phyloP scores from a whole-genome alignment of 495 filamentous ascomycete genomes.

The Choiromyces venosus region DNA sequence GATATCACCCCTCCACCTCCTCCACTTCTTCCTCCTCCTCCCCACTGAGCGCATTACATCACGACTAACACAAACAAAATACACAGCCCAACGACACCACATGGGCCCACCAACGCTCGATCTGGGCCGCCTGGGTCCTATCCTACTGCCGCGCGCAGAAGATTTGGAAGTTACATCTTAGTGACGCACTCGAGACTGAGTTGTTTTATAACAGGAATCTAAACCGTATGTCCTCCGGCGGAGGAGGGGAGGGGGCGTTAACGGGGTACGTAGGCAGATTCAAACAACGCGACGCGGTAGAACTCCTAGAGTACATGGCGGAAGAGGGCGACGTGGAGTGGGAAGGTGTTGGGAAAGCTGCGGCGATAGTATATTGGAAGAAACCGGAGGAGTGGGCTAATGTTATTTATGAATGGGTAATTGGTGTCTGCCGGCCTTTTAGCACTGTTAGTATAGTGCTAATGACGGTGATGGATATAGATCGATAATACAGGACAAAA shows the following conservation, averaged over 20 bases:
- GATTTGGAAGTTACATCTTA: slow-evolving; percentile 63
- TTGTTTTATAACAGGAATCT: slow-evolving; percentile 55
- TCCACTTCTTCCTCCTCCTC: neutral
- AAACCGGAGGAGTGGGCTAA: slow-evolving; percentile 70
- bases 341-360: slow-evolving; percentile 44
- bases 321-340: slow-evolving; percentile 49
- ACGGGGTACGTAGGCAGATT: slow-evolving; percentile 48
- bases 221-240: slow-evolving; percentile 20
- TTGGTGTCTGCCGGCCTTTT: slow-evolving; percentile 30
- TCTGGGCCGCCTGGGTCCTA: slow-evolving; percentile 82
- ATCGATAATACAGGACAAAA: slow-evolving; percentile 70
- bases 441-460: slow-evolving; percentile 1
- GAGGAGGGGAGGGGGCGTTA: neutral
- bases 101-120: slow-evolving; percentile 66
- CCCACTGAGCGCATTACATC: neutral
- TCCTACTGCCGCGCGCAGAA: slow-evolving; percentile 73
- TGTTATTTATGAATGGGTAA: slow-evolving; percentile 56
- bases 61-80: slow-evolving; percentile 18
- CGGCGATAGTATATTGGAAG: slow-evolving; percentile 64
- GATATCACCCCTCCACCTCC: slow-evolving; percentile 36
- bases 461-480: slow-evolving; percentile 44
- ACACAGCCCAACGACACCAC: slow-evolving; percentile 70
- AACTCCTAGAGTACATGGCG: slow-evolving; percentile 68
- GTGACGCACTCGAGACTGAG: slow-evolving; percentile 55
- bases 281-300: slow-evolving; percentile 55